A percentile compares a stretch with the other conserved stretches of the same genome.
These are phyloP conservation scores for Nothophoma quercina DNA, from an alignment of 2,329 filamentous ascomycete species.

Conservation along the genomic window DNA sequence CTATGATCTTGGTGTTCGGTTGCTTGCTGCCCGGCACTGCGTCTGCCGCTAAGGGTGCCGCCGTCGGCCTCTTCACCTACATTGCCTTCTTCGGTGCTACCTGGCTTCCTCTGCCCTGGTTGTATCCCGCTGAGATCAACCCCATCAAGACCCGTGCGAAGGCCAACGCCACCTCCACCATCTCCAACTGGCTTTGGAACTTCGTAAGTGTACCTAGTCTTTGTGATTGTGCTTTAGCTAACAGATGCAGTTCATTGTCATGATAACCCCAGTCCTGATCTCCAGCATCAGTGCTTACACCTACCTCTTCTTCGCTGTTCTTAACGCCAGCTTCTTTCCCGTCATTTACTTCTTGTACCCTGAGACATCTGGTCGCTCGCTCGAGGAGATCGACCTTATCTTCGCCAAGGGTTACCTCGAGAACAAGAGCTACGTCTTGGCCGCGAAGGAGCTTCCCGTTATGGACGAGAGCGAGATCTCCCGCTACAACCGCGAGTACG, in stretches of 20 bases:
- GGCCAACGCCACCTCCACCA: slow-evolving; percentile 63
- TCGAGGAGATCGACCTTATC: slow-evolving; percentile 62
- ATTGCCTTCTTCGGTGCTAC: slow-evolving; percentile 73
- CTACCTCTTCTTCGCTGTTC: slow-evolving; percentile 59
- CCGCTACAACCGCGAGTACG: slow-evolving; percentile 44
- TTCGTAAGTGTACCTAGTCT: no score
- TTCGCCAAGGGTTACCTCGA: slow-evolving; percentile 52
- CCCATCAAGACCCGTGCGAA: slow-evolving; percentile 64
- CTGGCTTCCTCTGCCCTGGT: slow-evolving; percentile 70
- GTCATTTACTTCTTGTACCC: slow-evolving; percentile 65
- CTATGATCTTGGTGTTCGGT: slow-evolving; percentile 52
- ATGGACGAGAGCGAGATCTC: slow-evolving; percentile 47
- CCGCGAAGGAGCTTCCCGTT: slow-evolving; percentile 46
- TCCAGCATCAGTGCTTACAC: slow-evolving; percentile 50
- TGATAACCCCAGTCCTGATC: slow-evolving; percentile 53
- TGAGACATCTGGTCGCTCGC: slow-evolving; percentile 59
- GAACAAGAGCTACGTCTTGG: slow-evolving; percentile 48
- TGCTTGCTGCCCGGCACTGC: slow-evolving; percentile 49
- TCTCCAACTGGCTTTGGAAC: slow-evolving; percentile 64
- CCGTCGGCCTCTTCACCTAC: slow-evolving; percentile 72
- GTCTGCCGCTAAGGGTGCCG: slow-evolving; percentile 55
- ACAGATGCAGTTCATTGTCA: slow-evolving; percentile 52
- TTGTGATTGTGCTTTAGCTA: no score
- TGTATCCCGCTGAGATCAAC: slow-evolving; percentile 61
- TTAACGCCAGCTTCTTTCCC: slow-evolving; percentile 62